Percentiles rank a stretch among this genome's conserved stretches.
phyloP scores from a whole-genome alignment of 2,329 filamentous ascomycete genomes.

The Aspergillus sp. region DNA sequence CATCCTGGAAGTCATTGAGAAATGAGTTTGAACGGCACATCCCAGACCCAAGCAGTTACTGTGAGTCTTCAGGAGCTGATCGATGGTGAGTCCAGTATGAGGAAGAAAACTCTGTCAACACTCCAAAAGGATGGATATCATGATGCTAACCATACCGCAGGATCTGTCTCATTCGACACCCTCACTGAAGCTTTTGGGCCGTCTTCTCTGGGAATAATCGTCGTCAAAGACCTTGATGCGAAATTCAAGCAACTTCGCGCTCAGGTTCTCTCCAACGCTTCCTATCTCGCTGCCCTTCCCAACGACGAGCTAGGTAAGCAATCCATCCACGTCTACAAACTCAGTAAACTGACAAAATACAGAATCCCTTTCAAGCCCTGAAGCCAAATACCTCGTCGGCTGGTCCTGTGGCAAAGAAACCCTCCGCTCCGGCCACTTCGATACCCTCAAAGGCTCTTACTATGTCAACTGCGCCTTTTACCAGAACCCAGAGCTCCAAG shows the following conservation, averaged over 20 bases:
- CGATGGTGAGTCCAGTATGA: conserved; percentile 33
- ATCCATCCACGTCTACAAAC: conserved; percentile 28
- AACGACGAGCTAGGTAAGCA: conserved; percentile 62
- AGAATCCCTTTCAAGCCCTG: conserved; percentile 39
- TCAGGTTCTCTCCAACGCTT: conserved; percentile 76
- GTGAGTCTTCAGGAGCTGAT: conserved; percentile 46
- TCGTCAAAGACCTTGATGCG: conserved; percentile 79
- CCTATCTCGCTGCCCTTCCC: conserved; percentile 80
- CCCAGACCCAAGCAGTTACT: conserved; percentile 38
- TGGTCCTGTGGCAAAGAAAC: conserved; percentile 64
- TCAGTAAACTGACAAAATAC: conserved; percentile 17
- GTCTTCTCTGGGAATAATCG: conserved; percentile 81
- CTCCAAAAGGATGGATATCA: not conserved
- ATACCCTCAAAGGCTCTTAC: conserved; percentile 61
- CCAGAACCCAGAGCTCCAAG: conserved; percentile 32
- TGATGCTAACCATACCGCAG: conserved; percentile 13
- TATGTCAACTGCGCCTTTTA: conserved; percentile 60
- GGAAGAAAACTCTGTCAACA: not conserved
- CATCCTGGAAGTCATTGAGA: not conserved
- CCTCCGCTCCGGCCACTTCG: conserved; percentile 56
- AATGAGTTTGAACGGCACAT: conserved; percentile 15
- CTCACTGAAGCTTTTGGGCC: conserved; percentile 74
- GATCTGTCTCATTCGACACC: conserved; percentile 38
- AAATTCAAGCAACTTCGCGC: conserved; percentile 68
- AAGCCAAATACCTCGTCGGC: conserved; percentile 57